A percentile compares a stretch with the other conserved stretches of the same genome.
phyloP scores from a whole-genome alignment of 1,284 basidiomycete genomes.

The Ganoderma leucocontextum region DNA sequence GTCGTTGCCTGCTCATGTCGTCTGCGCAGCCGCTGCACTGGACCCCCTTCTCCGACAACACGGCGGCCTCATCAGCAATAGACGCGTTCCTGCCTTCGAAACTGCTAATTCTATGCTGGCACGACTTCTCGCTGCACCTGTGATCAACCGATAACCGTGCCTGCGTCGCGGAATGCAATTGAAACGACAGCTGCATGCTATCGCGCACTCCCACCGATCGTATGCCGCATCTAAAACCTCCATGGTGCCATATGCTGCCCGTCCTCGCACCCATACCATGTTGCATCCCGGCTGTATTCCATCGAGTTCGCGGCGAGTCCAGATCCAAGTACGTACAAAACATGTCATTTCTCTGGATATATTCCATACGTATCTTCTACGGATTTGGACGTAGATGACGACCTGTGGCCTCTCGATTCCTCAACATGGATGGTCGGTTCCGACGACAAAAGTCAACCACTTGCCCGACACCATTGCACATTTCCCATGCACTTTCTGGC shows the following conservation, averaged over 20 bases:
- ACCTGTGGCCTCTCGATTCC: slow-evolving; percentile 20
- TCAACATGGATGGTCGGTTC: slow-evolving; percentile 25
- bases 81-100: background rate
- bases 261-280: slow-evolving; percentile 14
- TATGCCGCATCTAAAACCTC: slow-evolving; percentile 26
- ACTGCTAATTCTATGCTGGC: background rate
- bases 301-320: slow-evolving; percentile 16
- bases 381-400: slow-evolving; percentile 22
- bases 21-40: background rate
- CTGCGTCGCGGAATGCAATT: slow-evolving; percentile 29
- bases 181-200: slow-evolving; percentile 20
- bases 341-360: slow-evolving; percentile 21
- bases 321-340: slow-evolving; percentile 31
- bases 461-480: slow-evolving; percentile 8
- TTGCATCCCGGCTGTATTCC: slow-evolving; percentile 15
- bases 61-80: slow-evolving; percentile 14
- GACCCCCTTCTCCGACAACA: slow-evolving; percentile 11
- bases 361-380: slow-evolving; percentile 19
- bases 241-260: slow-evolving; percentile 26
- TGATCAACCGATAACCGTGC: slow-evolving; percentile 31
- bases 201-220: slow-evolving; percentile 25
- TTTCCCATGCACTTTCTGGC: slow-evolving; percentile 29
- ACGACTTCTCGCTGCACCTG: slow-evolving; percentile 17
- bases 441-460: slow-evolving; percentile 9
- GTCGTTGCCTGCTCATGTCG: background rate